Conservation (phyloP, 108 stramenopile genomes). For the Discostella stelligeroides region DNA sequence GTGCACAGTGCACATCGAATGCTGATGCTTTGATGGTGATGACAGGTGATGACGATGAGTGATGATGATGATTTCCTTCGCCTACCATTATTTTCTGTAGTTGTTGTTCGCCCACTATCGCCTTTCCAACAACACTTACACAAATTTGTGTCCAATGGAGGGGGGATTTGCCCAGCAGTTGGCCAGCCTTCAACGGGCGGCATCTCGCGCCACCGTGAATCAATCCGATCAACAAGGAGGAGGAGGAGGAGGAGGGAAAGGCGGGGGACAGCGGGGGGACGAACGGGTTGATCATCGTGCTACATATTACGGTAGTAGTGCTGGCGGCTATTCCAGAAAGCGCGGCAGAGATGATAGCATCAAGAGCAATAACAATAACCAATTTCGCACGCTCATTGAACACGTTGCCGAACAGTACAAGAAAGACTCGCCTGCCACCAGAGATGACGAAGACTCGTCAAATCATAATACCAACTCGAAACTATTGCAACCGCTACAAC, state of each 20-base stretch:
- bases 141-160: slow-evolving; percentile 33
- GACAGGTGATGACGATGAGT: too few species aligned
- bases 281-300: neutral
- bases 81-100: too few species aligned
- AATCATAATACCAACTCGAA: neutral
- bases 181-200: slow-evolving; percentile 61
- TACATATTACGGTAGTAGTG: slow-evolving; percentile 8
- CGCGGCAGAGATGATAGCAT: slow-evolving; percentile 18
- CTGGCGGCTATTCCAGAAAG: slow-evolving; percentile 9
- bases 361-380: neutral
- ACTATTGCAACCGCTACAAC: neutral
- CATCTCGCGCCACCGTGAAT: slow-evolving; percentile 30
- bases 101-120: too few species aligned
- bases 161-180: slow-evolving; percentile 60
- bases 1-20: too few species aligned
- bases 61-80: too few species aligned
- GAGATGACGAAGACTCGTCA: neutral
- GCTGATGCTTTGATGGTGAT: too few species aligned
- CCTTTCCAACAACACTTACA: too few species aligned
- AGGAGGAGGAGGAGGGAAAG: slow-evolving; percentile 6
- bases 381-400: neutral
- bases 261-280: slow-evolving; percentile 30
- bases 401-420: neutral
- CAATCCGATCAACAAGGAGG: neutral
- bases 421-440: slow-evolving; percentile 2